Base-by-base conservation (phyloP, 169 alveolate genomes). In the Cryptosporidium ubiquitum region DNA sequence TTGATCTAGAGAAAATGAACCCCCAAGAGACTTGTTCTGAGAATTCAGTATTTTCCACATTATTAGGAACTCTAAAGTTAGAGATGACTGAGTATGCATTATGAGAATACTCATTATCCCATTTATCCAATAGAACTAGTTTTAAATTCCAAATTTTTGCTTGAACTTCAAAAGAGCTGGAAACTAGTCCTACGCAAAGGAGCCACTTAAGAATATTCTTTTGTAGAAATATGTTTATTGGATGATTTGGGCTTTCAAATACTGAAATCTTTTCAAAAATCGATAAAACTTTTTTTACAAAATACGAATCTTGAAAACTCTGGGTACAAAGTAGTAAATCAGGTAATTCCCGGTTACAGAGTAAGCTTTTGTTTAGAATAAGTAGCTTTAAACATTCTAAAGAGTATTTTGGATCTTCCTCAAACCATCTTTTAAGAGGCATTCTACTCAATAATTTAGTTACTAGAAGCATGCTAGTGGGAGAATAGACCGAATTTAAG, bases 391-490 rank as follows among this genome's bases (percentile, higher is more conserved):
- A n/a, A 42, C 89, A 79, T 18, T 42, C 58, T 12, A 79, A 9
- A 29, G 89, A 61, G 49, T 79, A 66, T 29, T 64, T 58, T 29
- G 89, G 68, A 39, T 79, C 75, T 40, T 79, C 89, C 29, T 64
- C 51, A 14, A 79, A 42, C 89, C 89, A 79, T 44, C 75, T 58
- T 79, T 61, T 44, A 10, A 79, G 23, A 40, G 89, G 89, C 75
- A 79, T 39, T 18, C 23, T 60, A 29, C 68, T 26, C 7, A 64
- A 35, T 26, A 79, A 23, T 47, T 44, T 79, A 16, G 75, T 39
- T n/a, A 40, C 61, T 31, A 79, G 37, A 9, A 79, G 37, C 42
- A 58, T 31, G 29, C 52, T 44, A 4, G 75, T 79, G 5, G 85
- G 70, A n/a, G 69, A 20, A 14, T 57, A 31, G 12, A 33, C 70